Base-by-base conservation (phyloP, 108 stramenopile genomes). In the Parmales sp. region DNA sequence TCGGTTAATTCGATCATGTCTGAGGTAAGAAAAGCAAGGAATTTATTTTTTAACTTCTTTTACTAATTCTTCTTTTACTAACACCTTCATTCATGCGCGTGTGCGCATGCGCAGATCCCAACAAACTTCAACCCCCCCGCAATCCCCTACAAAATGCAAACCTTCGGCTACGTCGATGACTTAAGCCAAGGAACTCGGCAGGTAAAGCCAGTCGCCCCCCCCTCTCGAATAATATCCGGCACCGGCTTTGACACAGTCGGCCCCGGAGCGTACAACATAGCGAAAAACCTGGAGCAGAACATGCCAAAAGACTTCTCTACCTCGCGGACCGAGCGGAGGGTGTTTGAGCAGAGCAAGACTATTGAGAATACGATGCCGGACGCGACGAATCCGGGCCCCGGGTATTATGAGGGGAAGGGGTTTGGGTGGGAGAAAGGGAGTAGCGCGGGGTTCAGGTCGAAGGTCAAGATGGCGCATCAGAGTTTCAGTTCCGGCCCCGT, bases 101-200 rank as follows among this genome's bases (percentile, higher is more conserved):
- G n/a, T n/a, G n/a, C n/a, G n/a, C n/a, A n/a, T n/a, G 28, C 29
- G 2, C 26, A 60, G 31, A 28, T 60, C 0, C 54, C 54, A 4
- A 23, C 31, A 34, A 28, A 60, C 31, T 60, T 34, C 54, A 60
- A 60, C 54, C 54, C 54, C 26, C 54, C 54, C 31, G 54, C 54
- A 11, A 60, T 60, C 29, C 54, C 54, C 29, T 16, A 60, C n/a
- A 60, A 60, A 20, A 60, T 60, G 54, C 54, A 60, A 34, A 60
- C 54, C n/a, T 60, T 60, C 54, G 54, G 54, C 5, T 60, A 60
- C 54, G 54, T 34, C 2, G 36, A 11, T 1, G 4, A 60, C 7
- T 28, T 34, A 13, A 34, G 31, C 1, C 3, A 60, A 19, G 54
- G 54, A 11, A 34, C 36, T 34, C 29, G 3, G n/a, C 31, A 60